A percentile compares a stretch with the other conserved stretches of the same genome.
These are phyloP conservation scores for Kwoniella dendrophila DNA, from an alignment of 768 basidiomycete genomes.

Conservation along the genomic window DNA sequence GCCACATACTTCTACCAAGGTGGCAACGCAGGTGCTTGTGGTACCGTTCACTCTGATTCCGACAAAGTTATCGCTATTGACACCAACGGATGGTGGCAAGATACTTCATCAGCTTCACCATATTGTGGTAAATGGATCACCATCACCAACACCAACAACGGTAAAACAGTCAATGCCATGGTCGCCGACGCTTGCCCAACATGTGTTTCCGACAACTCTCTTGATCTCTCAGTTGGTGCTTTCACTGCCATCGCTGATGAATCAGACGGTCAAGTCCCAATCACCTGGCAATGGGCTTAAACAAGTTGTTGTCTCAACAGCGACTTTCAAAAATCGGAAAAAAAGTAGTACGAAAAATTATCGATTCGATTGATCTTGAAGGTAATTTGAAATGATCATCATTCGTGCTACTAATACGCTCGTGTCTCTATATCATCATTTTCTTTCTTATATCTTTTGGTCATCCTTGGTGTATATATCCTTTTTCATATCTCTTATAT, in stretches of 20 bases:
- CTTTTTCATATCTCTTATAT: conserved; percentile 5
- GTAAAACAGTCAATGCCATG: conserved; percentile 65
- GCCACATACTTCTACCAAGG: conserved; percentile 69
- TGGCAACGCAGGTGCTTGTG: conserved; percentile 79
- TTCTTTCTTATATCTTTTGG: conserved; percentile 15
- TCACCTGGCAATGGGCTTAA: conserved; percentile 30
- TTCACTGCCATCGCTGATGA: conserved; percentile 65
- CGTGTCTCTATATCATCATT: conserved; percentile 3
- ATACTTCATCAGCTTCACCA: conserved; percentile 64
- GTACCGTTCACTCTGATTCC: conserved; percentile 63
- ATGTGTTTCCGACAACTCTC: conserved; percentile 67
- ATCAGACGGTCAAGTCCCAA: conserved; percentile 61
- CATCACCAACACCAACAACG: conserved; percentile 67
- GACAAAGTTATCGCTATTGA: conserved; percentile 60
- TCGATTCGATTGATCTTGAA: too few relatives aligned
- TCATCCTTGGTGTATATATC: conserved; percentile 16
- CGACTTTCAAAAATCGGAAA: neutral
- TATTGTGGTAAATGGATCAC: conserved; percentile 69
- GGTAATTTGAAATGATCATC: too few relatives aligned
- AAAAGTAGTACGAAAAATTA: neutral
- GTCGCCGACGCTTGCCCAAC: conserved; percentile 83
- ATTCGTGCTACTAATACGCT: too few relatives aligned
- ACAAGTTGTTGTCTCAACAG: neutral
- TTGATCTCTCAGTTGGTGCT: conserved; percentile 63
- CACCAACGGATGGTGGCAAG: conserved; percentile 53